Evolutionary conservation across 140 eudicot genomes (phyloP).

Genomic region (Erigeron philadelphicus): DNA sequence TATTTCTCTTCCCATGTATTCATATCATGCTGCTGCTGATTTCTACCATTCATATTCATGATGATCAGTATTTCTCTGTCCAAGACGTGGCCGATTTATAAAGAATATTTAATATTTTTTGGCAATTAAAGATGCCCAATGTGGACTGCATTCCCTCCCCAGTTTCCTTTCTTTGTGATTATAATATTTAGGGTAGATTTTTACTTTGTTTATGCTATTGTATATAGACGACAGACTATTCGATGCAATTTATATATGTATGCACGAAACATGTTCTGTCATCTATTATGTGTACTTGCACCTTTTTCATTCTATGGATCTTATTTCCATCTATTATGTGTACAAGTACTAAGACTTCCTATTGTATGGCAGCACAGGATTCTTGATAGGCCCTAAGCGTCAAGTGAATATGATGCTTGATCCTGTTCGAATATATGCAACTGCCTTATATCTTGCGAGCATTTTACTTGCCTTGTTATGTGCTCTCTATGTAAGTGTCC

Average conservation of each 20-base stretch:
- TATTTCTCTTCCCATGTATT: too few relatives aligned
- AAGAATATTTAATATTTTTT: too few relatives aligned
- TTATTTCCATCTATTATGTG: constrained; percentile 11
- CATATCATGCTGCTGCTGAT: too few relatives aligned
- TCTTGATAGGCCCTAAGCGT: constrained; percentile 91
- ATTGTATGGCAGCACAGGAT: constrained; percentile 91
- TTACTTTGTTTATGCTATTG: not conserved
- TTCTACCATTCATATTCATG: too few relatives aligned
- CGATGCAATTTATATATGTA: not conserved
- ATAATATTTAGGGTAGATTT: too few relatives aligned
- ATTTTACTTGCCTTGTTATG: constrained; percentile 79
- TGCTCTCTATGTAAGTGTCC: constrained; percentile 75
- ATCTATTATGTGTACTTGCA: not conserved
- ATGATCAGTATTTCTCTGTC: too few relatives aligned
- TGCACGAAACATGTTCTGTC: too few relatives aligned
- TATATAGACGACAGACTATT: not conserved
- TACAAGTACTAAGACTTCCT: constrained; percentile 38
- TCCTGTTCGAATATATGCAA: constrained; percentile 91
- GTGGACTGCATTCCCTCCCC: too few relatives aligned
- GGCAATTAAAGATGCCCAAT: too few relatives aligned
- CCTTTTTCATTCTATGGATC: constrained; percentile 11
- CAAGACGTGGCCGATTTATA: too few relatives aligned
- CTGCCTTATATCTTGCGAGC: constrained; percentile 87
- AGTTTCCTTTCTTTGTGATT: too few relatives aligned
- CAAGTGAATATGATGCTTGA: constrained; percentile 98